phyloP scores from a whole-genome alignment of 2,329 filamentous ascomycete genomes.

The Pyrenochaeta sp. region DNA sequence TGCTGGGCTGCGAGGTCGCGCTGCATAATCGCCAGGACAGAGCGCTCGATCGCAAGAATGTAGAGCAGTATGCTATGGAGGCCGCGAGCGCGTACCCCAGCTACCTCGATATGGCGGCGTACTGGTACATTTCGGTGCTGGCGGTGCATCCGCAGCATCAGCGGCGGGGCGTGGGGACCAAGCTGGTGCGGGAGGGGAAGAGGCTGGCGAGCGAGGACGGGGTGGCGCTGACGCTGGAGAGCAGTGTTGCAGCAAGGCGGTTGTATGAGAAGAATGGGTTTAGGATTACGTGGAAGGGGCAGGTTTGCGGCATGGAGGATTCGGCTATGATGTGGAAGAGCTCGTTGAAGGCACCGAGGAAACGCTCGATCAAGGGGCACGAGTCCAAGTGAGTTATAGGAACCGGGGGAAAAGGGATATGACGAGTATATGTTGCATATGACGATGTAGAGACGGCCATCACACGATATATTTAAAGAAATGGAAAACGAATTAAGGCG shows the following conservation, averaged over 20 bases:
- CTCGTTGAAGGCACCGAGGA: too few species aligned
- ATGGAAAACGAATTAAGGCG: too few species aligned
- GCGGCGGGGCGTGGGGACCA: constrained; percentile 23
- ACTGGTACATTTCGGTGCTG: constrained; percentile 25
- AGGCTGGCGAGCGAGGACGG: constrained; percentile 20
- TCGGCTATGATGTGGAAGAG: constrained; percentile 30
- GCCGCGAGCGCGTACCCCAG: constrained; percentile 2
- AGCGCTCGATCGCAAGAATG: neutral
- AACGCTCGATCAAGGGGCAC: too few species aligned
- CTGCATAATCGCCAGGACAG: neutral
- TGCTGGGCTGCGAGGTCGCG: neutral
- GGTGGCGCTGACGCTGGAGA: constrained; percentile 26
- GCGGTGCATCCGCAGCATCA: constrained; percentile 23
- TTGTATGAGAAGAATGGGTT: constrained; percentile 30
- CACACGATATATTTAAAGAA: too few species aligned
- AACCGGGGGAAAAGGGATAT: too few species aligned
- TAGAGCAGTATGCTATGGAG: neutral
- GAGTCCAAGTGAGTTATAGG: too few species aligned
- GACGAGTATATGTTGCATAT: too few species aligned
- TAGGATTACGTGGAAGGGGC: constrained; percentile 12
- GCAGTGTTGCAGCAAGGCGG: constrained; percentile 19
- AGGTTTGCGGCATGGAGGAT: constrained; percentile 13
- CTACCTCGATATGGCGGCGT: constrained; percentile 11
- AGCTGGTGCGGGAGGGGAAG: constrained; percentile 21
- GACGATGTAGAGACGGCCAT: too few species aligned